These are phyloP conservation scores for Salisapilia sapeloensis DNA, from an alignment of 352 stramenopile species.

Conservation along the genomic window DNA sequence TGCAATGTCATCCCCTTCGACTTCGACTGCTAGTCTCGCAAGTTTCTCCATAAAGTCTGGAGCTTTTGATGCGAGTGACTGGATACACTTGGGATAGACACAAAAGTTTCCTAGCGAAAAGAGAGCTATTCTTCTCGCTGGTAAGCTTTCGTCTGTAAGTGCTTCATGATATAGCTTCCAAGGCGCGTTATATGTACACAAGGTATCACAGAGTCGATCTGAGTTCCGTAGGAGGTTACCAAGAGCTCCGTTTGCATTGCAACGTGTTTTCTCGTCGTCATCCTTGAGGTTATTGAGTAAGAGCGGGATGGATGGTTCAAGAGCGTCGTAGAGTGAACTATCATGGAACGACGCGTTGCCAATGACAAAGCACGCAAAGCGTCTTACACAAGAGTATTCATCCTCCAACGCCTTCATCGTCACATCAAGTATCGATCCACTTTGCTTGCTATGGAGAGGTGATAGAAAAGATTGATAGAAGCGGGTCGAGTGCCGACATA, in stretches of 20 bases:
- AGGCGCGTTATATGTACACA: conserved; percentile 45
- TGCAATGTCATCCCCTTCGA: conserved; percentile 39
- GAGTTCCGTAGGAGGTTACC: conserved; percentile 88
- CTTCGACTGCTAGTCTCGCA: conserved; percentile 39
- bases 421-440: conserved; percentile 24
- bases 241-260: conserved; percentile 83
- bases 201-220: conserved; percentile 36
- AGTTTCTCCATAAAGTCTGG: conserved; percentile 21
- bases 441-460: conserved; percentile 3
- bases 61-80: conserved; percentile 21
- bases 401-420: conserved; percentile 46
- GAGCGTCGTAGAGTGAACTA: conserved; percentile 42
- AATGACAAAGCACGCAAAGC: conserved; percentile 90
- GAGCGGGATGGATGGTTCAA: conserved; percentile 43
- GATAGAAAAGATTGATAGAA: conserved; percentile 68
- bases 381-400: conserved; percentile 63
- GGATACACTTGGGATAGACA: conserved; percentile 48
- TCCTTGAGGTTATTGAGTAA: conserved; percentile 55
- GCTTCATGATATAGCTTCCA: conserved; percentile 54
- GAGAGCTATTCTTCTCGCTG: conserved; percentile 70
- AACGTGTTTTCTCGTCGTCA: conserved; percentile 80
- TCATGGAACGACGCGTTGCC: conserved; percentile 89
- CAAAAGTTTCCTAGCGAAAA: conserved; percentile 87
- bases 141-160: conserved; percentile 31
- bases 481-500: conserved; percentile 80